phyloP scores from a whole-genome alignment of 306 rosid genomes.

The Bauhinia variegata region DNA sequence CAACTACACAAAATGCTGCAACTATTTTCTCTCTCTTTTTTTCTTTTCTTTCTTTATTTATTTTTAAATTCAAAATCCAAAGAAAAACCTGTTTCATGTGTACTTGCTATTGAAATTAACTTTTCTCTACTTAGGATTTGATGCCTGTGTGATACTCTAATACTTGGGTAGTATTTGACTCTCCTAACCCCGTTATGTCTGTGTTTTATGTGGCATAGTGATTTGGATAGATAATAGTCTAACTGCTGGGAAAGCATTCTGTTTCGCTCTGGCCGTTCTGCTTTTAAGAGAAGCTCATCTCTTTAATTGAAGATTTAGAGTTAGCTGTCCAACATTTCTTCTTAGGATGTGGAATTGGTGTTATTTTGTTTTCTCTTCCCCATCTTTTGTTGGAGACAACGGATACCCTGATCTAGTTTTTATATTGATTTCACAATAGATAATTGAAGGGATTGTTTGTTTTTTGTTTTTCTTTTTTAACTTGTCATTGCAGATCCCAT shows the following conservation, averaged over 20 bases:
- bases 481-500: constrained; percentile 34
- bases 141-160: not conserved
- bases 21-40: too few relatives aligned
- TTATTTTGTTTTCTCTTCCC: not conserved
- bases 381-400: not conserved
- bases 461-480: too few relatives aligned
- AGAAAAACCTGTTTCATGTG: not conserved
- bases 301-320: not conserved
- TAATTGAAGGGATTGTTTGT: constrained; percentile 26
- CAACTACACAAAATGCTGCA: too few relatives aligned
- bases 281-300: not conserved
- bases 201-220: not conserved
- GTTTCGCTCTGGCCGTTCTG: not conserved
- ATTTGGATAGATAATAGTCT: not conserved
- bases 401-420: not conserved
- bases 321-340: not conserved
- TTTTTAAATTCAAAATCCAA: too few relatives aligned
- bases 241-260: not conserved
- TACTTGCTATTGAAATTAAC: not conserved
- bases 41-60: too few relatives aligned
- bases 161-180: not conserved
- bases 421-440: not conserved
- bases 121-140: not conserved
- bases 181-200: not conserved
- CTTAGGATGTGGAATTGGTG: not conserved